Percentiles rank a stretch among this genome's conserved stretches.
Evolutionary conservation across 148 eudicot species (phyloP).

Genomic region (Limonium bicolor): DNA sequence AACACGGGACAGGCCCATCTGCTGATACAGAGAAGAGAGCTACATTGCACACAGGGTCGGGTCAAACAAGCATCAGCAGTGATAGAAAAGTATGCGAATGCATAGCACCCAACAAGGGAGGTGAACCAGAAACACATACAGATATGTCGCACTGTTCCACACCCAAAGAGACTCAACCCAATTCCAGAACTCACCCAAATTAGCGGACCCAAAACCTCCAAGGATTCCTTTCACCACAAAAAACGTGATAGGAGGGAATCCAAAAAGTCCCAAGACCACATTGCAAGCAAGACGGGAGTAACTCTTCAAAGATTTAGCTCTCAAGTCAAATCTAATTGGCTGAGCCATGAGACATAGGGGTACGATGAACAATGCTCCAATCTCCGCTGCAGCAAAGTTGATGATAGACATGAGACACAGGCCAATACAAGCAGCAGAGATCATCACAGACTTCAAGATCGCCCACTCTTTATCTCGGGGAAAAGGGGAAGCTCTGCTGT

Average conservation of each 20-base stretch:
- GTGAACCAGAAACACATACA: constrained; percentile 59
- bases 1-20: too few species aligned
- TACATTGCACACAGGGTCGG: too few species aligned
- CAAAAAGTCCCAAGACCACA: constrained; percentile 25
- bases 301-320: constrained; percentile 16
- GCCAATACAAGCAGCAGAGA: constrained; percentile 61
- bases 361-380: constrained; percentile 70
- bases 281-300: constrained; percentile 27
- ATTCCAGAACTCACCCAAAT: constrained; percentile 63
- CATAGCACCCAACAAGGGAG: constrained; percentile 91
- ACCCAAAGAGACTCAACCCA: constrained; percentile 81
- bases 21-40: too few species aligned
- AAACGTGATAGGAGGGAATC: constrained; percentile 55
- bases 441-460: constrained; percentile 57
- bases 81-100: constrained; percentile 45
- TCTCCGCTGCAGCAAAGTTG: constrained; percentile 88
- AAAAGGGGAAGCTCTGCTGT: constrained; percentile 14
- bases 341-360: constrained; percentile 68
- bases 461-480: constrained; percentile 43
- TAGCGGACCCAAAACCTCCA: constrained; percentile 21
- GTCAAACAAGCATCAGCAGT: constrained; percentile 18
- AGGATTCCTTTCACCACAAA: constrained; percentile 35
- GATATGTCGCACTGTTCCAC: constrained; percentile 88
- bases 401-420: constrained; percentile 85
- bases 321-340: constrained; percentile 38